Evolutionary conservation across 1,284 basidiomycete genomes (phyloP), one percentile per base, ranked within the genome.

Genomic region (Ustilago nuda): DNA sequence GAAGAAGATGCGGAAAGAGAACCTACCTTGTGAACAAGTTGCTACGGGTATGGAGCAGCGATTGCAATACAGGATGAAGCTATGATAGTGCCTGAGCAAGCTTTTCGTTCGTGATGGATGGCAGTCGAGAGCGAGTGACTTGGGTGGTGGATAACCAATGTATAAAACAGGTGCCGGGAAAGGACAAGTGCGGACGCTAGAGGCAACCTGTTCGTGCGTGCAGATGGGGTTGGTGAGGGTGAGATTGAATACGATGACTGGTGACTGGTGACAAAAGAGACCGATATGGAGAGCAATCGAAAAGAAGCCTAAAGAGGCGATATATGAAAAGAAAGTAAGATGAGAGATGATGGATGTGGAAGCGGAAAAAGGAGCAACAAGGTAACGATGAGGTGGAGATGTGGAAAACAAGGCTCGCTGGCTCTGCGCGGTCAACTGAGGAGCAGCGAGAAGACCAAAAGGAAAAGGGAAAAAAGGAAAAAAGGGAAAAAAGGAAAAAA

Each of bases 331-430:
- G 43, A 59, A 39, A 45, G 32, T 19, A 23, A 8, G 4, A 27
- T 27, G 23, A 30, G 43, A 46, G 56, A 41, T 27, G 48, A 50
- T 50, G 48, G 13, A 32, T 8, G 39, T 41, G 30, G 30, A 39
- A 46, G 50, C 33, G 33, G 37, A 45, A 50, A 45, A 51, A 58
- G 57, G 48, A 36, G 19, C 27, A 37, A 35, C 30, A 23, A 36
- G 33, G 33, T 36, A 58, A 50, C 27, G 52, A 56, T 55, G 57
- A 66, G 57, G 57, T 60, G 57, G 64, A 60, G 53, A 39, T 33
- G 62, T 12, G 59, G 13, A 5, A n/a, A 54, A 37, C 36, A 37
- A 54, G 32, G 58, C 58, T 60, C 46, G 56, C 56, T 60, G 56
- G 56, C 56, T 58, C 56, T 50, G 56, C 56, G 56, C 35, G 27